Base-by-base conservation (phyloP, 495 filamentous ascomycete species). In the Penicillium herquei region DNA sequence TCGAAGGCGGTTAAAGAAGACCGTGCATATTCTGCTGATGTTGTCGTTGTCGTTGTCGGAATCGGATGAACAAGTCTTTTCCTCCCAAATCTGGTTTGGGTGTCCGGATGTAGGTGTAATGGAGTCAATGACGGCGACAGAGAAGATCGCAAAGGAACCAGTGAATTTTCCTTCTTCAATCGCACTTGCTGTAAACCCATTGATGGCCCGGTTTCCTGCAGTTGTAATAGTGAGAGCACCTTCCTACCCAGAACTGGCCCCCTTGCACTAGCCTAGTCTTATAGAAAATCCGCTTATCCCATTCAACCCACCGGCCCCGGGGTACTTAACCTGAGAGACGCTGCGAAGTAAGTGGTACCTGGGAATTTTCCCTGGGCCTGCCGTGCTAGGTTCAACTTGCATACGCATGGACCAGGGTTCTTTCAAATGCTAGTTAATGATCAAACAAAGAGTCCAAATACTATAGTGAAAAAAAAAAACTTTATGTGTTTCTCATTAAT, bases 91-190 rank as follows among this genome's bases (percentile, higher is more conserved):
- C 16, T 0, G 12, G 43, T 31, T 13, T 13, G 9, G 34, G 9
- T 9, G 2, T 37, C 7, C 18, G 49, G 41, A 42, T 65, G 62
- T 62, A 62, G 50, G 58, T 59, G 62, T 65, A 67, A 65, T 65
- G 34, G 59, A 67, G 49, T 67, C 58, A 45, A 63, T 59, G 65
- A 63, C 63, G 62, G 53, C 41, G 58, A 55, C 6, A 16, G 31
- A 54, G 41, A 39, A 49, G 41, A 51, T 51, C 17, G 21, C 50
- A 51, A 55, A 56, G 21, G 13, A 57, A 56, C 62, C 51, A 13
- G 21, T 35, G 12, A 59, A 61, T 16, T 54, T 46, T 56, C 32
- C 42, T 33, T 33, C 16, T 33, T 45, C 8, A 52, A 49, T 43
- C 11, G 56, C 39, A 48, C 51, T 37, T 62, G 56, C 51, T 49